Percentiles rank a stretch among this genome's conserved stretches.
Evolutionary conservation across 768 basidiomycete genomes (phyloP).

Genomic region (Psilocybe azurescens): DNA sequence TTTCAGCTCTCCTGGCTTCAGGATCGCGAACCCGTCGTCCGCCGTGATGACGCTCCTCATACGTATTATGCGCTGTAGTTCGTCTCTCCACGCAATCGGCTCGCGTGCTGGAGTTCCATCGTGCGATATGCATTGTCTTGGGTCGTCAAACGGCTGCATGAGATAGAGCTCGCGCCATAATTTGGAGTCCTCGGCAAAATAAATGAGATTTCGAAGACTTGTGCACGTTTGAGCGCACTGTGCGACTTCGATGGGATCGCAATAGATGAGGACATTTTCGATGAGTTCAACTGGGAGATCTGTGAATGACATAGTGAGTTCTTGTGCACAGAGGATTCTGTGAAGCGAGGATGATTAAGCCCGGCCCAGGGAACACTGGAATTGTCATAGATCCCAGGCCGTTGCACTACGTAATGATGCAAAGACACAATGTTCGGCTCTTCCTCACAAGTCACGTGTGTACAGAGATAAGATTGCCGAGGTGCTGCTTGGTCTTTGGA

Average conservation of each 20-base stretch:
- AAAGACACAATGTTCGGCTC: no score
- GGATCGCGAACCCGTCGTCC: slow-evolving; percentile 28
- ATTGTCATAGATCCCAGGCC: background rate
- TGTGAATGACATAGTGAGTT: background rate
- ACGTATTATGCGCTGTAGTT: slow-evolving; percentile 60
- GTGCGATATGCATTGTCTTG: slow-evolving; percentile 49
- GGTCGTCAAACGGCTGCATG: slow-evolving; percentile 66
- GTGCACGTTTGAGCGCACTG: slow-evolving; percentile 55
- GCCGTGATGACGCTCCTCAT: slow-evolving; percentile 50
- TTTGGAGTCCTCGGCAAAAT: slow-evolving; percentile 46
- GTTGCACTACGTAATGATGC: background rate
- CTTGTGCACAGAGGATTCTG: no score
- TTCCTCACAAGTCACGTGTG: background rate
- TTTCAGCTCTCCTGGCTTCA: slow-evolving; percentile 48
- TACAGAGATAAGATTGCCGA: background rate
- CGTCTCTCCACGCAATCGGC: slow-evolving; percentile 55
- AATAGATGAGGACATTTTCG: background rate
- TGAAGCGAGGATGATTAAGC: background rate
- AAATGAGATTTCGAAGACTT: slow-evolving; percentile 45
- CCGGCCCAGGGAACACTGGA: background rate
- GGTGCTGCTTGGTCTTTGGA: no score
- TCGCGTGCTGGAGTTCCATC: slow-evolving; percentile 33
- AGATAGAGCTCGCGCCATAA: slow-evolving; percentile 76
- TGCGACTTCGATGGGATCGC: slow-evolving; percentile 52
- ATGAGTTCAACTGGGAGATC: background rate